Evolutionary conservation across 2,329 filamentous ascomycete genomes (phyloP).

Genomic region (Gaeumannomyces sp.): DNA sequence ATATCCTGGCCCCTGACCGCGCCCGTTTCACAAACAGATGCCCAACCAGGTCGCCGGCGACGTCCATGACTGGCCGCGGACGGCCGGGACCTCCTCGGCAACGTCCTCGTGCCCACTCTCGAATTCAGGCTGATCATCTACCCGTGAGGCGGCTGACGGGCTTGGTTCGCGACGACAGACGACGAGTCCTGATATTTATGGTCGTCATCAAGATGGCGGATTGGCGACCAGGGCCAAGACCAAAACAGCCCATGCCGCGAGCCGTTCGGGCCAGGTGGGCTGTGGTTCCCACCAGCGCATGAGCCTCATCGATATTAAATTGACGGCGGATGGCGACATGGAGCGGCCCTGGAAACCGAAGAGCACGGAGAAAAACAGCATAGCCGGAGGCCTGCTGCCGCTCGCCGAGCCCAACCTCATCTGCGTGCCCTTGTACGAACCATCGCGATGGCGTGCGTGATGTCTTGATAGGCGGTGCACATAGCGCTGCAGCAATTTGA

Average conservation of each 20-base stretch:
- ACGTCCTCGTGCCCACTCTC: not conserved
- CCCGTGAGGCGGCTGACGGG: not conserved
- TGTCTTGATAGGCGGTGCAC: not conserved
- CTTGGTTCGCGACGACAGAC: not conserved
- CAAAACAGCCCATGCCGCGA: not conserved
- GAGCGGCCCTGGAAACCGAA: not conserved
- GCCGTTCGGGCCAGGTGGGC: not conserved
- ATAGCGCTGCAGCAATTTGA: not conserved
- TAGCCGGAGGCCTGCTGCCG: not conserved
- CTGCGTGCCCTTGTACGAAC: not conserved
- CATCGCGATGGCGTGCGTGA: not conserved
- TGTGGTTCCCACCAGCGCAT: too few species aligned
- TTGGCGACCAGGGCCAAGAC: not conserved
- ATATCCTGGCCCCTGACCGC: not conserved
- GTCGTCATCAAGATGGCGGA: too few species aligned
- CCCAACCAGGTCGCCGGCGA: not conserved
- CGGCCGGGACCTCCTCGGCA: too few species aligned
- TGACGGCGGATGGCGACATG: not conserved
- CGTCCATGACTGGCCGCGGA: not conserved
- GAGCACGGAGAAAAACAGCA: not conserved
- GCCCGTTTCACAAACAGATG: not conserved
- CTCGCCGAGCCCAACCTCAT: not conserved
- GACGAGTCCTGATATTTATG: not conserved
- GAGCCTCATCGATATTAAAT: not conserved
- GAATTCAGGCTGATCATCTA: not conserved